These are phyloP conservation scores for Malassezia cuniculi DNA, from an alignment of 1,284 basidiomycete genomes.

Conservation along the genomic window DNA sequence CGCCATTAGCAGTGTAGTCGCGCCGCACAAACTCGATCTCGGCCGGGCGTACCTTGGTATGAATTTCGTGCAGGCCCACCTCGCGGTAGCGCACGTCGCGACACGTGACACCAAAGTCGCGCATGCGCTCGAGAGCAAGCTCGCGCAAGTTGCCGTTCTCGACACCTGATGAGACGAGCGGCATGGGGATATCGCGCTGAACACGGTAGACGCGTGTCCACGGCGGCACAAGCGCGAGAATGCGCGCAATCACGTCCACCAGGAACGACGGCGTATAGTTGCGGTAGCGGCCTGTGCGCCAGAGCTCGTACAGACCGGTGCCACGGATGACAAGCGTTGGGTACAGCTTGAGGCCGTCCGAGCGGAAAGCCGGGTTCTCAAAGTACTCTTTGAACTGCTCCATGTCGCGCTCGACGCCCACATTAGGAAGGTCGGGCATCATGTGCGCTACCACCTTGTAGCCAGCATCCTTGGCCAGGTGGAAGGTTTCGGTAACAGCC, in stretches of 20 bases:
- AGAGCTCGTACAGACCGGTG: constrained; percentile 90
- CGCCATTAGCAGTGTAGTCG: constrained; percentile 85
- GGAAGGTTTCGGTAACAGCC: constrained; percentile 92
- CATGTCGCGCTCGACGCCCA: constrained; percentile 89
- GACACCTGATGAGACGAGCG: constrained; percentile 66
- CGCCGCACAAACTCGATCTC: constrained; percentile 90
- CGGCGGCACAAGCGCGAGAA: constrained; percentile 89
- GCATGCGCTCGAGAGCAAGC: constrained; percentile 89
- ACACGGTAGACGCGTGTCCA: constrained; percentile 99
- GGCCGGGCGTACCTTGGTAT: constrained; percentile 89
- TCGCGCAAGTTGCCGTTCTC: constrained; percentile 97
- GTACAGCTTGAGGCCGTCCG: constrained; percentile 95
- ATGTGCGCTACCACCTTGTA: constrained; percentile 71
- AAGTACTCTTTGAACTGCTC: constrained; percentile 98
- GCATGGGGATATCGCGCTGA: constrained; percentile 41
- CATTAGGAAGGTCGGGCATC: constrained; percentile 65
- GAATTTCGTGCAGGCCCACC: constrained; percentile 97
- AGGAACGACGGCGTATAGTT: constrained; percentile 97
- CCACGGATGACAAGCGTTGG: constrained; percentile 96
- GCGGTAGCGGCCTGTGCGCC: constrained; percentile 91
- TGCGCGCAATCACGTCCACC: constrained; percentile 89
- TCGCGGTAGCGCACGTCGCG: constrained; percentile 94
- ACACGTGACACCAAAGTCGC: constrained; percentile 95
- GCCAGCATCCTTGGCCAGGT: constrained; percentile 93
- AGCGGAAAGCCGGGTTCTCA: constrained; percentile 92